Conservation (phyloP, 1,139 yeast species). For the Tardiomyces blankii region DNA sequence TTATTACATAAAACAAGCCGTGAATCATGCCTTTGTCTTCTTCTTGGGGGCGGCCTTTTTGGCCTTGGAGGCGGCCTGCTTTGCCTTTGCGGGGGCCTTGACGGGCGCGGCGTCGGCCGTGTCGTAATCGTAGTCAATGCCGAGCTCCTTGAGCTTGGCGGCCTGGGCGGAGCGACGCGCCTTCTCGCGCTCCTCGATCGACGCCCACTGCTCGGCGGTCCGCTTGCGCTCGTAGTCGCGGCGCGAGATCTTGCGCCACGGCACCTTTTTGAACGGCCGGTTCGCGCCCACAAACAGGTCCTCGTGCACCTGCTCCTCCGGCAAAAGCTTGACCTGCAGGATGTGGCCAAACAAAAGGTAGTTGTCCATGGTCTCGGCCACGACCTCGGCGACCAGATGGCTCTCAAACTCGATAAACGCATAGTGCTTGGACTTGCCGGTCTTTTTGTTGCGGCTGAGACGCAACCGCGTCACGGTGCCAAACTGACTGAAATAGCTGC, state of each 20-base stretch:
- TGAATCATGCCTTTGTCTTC: neutral
- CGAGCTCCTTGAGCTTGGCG: conserved; percentile 39
- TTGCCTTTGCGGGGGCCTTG: conserved; percentile 3
- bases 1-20: neutral
- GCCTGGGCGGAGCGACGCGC: conserved; percentile 36
- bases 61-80: conserved; percentile 5
- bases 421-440: conserved; percentile 88
- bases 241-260: conserved; percentile 48
- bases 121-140: conserved; percentile 34
- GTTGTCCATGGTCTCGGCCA: conserved; percentile 93
- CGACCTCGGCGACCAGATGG: conserved; percentile 69
- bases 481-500: conserved; percentile 76
- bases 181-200: conserved; percentile 40
- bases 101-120: conserved; percentile 2
- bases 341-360: conserved; percentile 83
- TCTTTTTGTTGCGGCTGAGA: conserved; percentile 77
- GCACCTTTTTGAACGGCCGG: conserved; percentile 46
- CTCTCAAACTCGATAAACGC: conserved; percentile 80
- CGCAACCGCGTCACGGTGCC: conserved; percentile 72
- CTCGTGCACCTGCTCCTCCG: conserved; percentile 32
- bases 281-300: conserved; percentile 46
- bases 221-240: conserved; percentile 47
- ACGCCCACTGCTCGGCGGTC: conserved; percentile 48
- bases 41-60: conserved; percentile 4
- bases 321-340: conserved; percentile 50